Conservation (phyloP, 1,284 basidiomycete genomes). For the Singerocomus inundabilis region DNA sequence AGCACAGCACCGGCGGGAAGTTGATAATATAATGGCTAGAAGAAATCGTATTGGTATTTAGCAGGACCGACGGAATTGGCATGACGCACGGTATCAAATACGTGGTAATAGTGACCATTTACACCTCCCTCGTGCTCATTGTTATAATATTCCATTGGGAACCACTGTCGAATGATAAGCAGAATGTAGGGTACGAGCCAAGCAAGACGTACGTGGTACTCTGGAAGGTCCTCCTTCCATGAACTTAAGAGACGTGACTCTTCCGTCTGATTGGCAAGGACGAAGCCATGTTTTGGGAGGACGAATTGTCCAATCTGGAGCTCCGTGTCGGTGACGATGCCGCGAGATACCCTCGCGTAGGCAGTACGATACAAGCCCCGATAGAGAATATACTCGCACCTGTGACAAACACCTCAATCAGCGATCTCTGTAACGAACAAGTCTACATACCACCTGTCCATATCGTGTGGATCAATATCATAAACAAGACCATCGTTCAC, state of each 20-base stretch:
- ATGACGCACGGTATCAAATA: conserved; percentile 61
- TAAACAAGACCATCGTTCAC: conserved; percentile 68
- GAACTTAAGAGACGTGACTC: conserved; percentile 66
- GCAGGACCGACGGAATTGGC: neutral
- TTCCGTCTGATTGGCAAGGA: conserved; percentile 57
- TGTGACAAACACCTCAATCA: conserved; percentile 23
- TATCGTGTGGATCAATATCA: conserved; percentile 73
- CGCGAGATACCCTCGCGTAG: conserved; percentile 71
- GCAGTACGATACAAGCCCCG: conserved; percentile 77
- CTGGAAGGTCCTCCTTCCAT: conserved; percentile 63
- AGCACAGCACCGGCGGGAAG: conserved; percentile 52
- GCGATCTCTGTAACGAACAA: neutral
- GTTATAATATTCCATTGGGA: conserved; percentile 69
- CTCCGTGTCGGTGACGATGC: conserved; percentile 74
- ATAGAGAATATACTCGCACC: conserved; percentile 90
- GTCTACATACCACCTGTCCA: conserved; percentile 62
- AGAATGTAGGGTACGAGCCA: neutral
- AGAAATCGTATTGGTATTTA: conserved; percentile 1
- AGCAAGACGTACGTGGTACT: conserved; percentile 51
- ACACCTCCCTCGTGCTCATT: conserved; percentile 52
- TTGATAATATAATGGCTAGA: conserved; percentile 66
- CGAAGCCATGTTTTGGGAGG: conserved; percentile 57
- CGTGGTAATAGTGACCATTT: conserved; percentile 73
- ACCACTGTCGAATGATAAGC: conserved; percentile 51
- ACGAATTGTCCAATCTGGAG: conserved; percentile 81